A percentile compares a stretch with the other conserved stretches of the same genome.
These are phyloP conservation scores for Tetradesmus lagerheimii DNA, from an alignment of 139 green algal genomes.

Conservation along the genomic window DNA sequence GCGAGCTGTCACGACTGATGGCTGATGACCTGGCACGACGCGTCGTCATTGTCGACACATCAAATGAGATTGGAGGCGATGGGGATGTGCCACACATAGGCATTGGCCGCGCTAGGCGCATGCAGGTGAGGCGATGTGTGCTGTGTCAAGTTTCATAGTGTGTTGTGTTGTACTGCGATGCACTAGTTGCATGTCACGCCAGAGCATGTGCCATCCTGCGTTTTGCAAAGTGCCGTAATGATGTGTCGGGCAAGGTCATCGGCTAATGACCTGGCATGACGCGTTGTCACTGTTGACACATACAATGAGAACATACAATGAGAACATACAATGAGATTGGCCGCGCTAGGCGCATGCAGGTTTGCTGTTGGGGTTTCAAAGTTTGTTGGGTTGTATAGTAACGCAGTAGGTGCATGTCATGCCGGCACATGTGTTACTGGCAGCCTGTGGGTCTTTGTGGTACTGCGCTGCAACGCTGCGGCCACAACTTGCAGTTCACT, in stretches of 20 bases:
- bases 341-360: slow-evolving; percentile 93
- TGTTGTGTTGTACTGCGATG: too few species aligned
- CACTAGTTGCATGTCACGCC: too few species aligned
- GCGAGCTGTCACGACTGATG: slow-evolving; percentile 76
- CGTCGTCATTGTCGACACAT: slow-evolving; percentile 91
- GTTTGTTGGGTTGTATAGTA: not conserved
- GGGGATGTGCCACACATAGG: slow-evolving; percentile 95
- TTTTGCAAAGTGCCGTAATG: too few species aligned
- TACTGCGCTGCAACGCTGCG: too few species aligned
- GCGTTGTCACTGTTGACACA: slow-evolving; percentile 92
- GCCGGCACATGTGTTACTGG: too few species aligned
- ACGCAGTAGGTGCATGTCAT: not conserved
- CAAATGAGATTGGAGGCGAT: slow-evolving; percentile 94
- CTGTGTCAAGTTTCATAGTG: too few species aligned
- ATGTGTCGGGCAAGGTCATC: slow-evolving; percentile 74
- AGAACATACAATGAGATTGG: slow-evolving; percentile 96
- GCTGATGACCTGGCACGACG: slow-evolving; percentile 85
- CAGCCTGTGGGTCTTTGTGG: too few species aligned
- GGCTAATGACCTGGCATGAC: slow-evolving; percentile 81
- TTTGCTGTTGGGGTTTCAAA: slow-evolving; percentile 7
- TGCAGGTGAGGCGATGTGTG: slow-evolving; percentile 87
- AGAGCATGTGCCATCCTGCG: too few species aligned
- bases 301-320: slow-evolving; percentile 94
- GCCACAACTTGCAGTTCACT: too few species aligned
- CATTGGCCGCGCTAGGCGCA: slow-evolving; percentile 93